A percentile compares a stretch with the other conserved stretches of the same genome.
phyloP scores from a whole-genome alignment of 1,139 yeast genomes.

The Wickerhamiella infanticola region DNA sequence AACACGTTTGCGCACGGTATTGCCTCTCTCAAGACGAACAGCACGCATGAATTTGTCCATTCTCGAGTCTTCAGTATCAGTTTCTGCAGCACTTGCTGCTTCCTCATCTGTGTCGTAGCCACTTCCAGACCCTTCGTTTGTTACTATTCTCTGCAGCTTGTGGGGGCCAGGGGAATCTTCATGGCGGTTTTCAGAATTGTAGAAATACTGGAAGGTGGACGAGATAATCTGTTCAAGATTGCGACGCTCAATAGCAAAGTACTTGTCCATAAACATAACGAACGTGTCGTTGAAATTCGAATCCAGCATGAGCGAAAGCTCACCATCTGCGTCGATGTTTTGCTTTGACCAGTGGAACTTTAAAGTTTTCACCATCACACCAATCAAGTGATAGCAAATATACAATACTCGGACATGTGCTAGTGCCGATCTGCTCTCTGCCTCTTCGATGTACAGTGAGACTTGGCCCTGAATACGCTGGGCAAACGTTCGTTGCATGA shows the following conservation, averaged over 20 bases:
- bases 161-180: not conserved
- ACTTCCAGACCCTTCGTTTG: not conserved
- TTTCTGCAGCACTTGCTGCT: slow-evolving; percentile 7
- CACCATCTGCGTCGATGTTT: slow-evolving; percentile 30
- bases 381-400: slow-evolving; percentile 42
- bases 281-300: slow-evolving; percentile 61
- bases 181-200: not conserved
- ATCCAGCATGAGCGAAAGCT: slow-evolving; percentile 45
- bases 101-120: not conserved
- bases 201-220: slow-evolving; percentile 14
- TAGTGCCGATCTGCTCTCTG: slow-evolving; percentile 43
- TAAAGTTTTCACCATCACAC: slow-evolving; percentile 50
- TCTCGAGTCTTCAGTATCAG: slow-evolving; percentile 16
- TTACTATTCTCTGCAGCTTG: not conserved
- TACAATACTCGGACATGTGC: slow-evolving; percentile 72
- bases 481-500: slow-evolving; percentile 64
- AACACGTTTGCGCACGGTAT: not conserved
- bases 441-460: slow-evolving; percentile 44
- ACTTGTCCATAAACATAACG: slow-evolving; percentile 50
- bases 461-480: slow-evolving; percentile 57
- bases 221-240: slow-evolving; percentile 50
- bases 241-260: slow-evolving; percentile 59
- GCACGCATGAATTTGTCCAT: slow-evolving; percentile 22
- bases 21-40: slow-evolving; percentile 17
- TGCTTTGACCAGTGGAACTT: slow-evolving; percentile 34